Base-by-base conservation (phyloP, 257 asterid genomes). In the Echites panduratus region DNA sequence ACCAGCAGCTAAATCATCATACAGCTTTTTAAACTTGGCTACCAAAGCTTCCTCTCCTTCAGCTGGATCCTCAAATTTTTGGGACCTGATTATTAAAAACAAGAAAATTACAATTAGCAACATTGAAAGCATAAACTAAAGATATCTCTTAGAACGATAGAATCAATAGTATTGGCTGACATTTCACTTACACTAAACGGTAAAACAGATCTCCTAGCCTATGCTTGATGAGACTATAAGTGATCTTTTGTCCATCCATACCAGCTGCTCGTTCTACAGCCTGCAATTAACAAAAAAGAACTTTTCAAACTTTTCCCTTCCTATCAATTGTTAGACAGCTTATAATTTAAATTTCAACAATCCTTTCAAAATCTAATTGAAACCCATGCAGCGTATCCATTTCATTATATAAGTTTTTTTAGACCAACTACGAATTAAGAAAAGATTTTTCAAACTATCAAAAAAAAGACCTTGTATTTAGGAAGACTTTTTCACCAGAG, bases 231-330 rank as follows among this genome's bases (percentile, higher is more conserved):
- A 95, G 92, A 71, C 85, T 79, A 83, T 95, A 95, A 17, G 97
- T 88, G 73, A 95, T 95, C 85, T 87, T 95, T 82, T 92, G 97
- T 14, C 98, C 98, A 79, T 95, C 99, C 95, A 90, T 90, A 70
- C 99, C 99, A 80, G 99, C 98, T 78, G 94, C 99, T 68, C 99
- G 88, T 77, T 95, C 99, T 70, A 87, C 96, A 4, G 99, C 97
- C 99, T 95, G 90, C 72, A 79, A 41, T n/a, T 73, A 82, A 35
- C 79, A 82, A 87, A 96, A 22, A 43, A 32, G 1, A 32, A 32
- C 38, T 1, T 3, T 32, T 32, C 38, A 32, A 32, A n/a, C n/a
- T n/a, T n/a, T n/a, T 54, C 12, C 20, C 41, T 71, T 45, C 35
- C 16, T 13, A 49, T 20, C 27, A 32, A 27, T 35, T 68, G 63